Base-by-base conservation (phyloP, 2,329 filamentous ascomycete genomes). In the Colletotrichum acutatum region DNA sequence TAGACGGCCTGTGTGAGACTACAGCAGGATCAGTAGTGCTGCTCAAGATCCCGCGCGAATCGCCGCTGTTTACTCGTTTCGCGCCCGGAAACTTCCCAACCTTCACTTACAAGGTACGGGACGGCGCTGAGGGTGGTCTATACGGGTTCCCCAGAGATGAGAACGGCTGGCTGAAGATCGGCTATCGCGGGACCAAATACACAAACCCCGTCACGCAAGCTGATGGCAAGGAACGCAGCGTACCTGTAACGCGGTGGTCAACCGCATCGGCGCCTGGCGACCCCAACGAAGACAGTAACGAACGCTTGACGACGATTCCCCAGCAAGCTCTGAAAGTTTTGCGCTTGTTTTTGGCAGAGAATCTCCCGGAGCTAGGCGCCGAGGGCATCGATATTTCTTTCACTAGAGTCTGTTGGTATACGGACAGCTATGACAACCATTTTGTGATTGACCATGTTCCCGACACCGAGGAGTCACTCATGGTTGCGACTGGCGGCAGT, bases 401-500 rank as follows among this genome's bases (percentile, higher is more conserved):
- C 14, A 80, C 78, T 0, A 82, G 88, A 28, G 83, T 91, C 3
- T 92, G 90, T 79, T 91, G 88, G 88, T 91, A 91, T 76, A 89
- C 84, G 0, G 89, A 91, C 74, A 89, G 86, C 0, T 86, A 84
- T 1, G 82, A 84, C 14, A 89, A 89, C 49, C 86, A 90, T 72
- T 90, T 88, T 75, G 81, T 81, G 1, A 79, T 86, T 30, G 74
- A 78, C 1, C 68, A 77, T 68, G 34, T 85, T 83, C 70, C 84
- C 87, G 85, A 86, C 0, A 63, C 58, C 6, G 42, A 46, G 0
- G 28, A 22, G 8, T 30, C 67, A 2, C 77, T 92, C 0, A 88
- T 91, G 76, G 84, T 92, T 0, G 89, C 89, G 2, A 91, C 90
- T 0, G 90, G 89, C 0, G 91, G 90, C 0, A 88, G 86, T 46